phyloP scores from a whole-genome alignment of 2,329 filamentous ascomycete genomes.

The Sarocladiaceae sp. region DNA sequence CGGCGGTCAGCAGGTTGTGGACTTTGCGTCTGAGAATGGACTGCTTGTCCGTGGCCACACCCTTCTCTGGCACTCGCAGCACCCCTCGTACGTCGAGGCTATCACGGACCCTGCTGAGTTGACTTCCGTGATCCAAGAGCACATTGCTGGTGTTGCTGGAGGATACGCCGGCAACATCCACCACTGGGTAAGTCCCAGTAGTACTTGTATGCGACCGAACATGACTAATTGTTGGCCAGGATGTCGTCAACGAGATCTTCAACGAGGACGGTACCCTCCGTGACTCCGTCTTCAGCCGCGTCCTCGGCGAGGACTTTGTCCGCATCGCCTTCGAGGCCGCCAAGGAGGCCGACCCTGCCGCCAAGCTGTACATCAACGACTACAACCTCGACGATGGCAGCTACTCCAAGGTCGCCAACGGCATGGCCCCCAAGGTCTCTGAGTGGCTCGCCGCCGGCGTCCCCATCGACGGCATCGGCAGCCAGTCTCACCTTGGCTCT shows the following conservation, averaged over 20 bases:
- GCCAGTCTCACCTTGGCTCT: conserved; percentile 50
- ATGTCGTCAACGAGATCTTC: conserved; percentile 60
- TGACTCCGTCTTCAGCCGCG: conserved; percentile 55
- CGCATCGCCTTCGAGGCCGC: conserved; percentile 64
- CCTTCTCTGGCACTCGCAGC: conserved; percentile 38
- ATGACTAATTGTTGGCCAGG: conserved; percentile 16
- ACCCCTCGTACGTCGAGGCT: conserved; percentile 45
- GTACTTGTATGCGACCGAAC: not conserved
- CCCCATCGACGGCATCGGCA: conserved; percentile 61
- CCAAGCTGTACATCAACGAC: conserved; percentile 73
- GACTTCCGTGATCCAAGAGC: conserved; percentile 48
- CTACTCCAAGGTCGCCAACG: conserved; percentile 48
- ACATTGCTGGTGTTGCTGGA: conserved; percentile 50
- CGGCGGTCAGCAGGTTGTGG: conserved; percentile 49
- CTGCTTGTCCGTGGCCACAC: conserved; percentile 58
- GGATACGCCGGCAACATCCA: conserved; percentile 57
- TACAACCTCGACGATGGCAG: conserved; percentile 58
- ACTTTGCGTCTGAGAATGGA: conserved; percentile 49
- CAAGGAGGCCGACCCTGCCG: conserved; percentile 56
- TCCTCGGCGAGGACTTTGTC: conserved; percentile 65
- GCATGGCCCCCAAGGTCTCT: conserved; percentile 53
- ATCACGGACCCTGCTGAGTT: conserved; percentile 46
- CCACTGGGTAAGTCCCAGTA: conserved; percentile 44
- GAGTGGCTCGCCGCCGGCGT: conserved; percentile 56
- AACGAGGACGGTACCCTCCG: conserved; percentile 55